Conservation (phyloP, 352 stramenopile species). For the Phytophthora pluvialis region DNA sequence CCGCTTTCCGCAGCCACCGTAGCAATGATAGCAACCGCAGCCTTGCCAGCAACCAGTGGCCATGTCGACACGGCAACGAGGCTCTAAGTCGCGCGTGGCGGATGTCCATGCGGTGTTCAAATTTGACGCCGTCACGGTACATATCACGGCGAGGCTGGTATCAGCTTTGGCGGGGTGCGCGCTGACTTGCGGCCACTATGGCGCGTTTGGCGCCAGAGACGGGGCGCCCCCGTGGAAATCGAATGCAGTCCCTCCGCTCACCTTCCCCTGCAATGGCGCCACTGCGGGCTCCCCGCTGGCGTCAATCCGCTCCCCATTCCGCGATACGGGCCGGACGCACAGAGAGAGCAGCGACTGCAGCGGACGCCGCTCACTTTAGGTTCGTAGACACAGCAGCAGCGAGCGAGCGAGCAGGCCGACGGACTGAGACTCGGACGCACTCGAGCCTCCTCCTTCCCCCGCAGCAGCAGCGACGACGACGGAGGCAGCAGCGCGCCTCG, state of each 20-base stretch:
- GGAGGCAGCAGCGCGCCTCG: conserved; percentile 8
- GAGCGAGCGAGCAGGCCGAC: conserved; percentile 12
- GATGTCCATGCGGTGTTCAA: neutral
- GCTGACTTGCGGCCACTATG: conserved; percentile 15
- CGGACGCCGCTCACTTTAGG: conserved; percentile 10
- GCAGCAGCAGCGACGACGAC: conserved; percentile 16
- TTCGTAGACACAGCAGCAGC: conserved; percentile 2
- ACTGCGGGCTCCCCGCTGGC: conserved; percentile 34
- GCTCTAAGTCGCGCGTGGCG: conserved; percentile 6
- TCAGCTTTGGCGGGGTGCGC: conserved; percentile 26
- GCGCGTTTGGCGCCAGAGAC: conserved; percentile 10
- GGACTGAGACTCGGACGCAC: neutral
- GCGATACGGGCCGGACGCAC: conserved; percentile 25
- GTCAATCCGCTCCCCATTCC: conserved; percentile 44
- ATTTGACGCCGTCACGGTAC: no score
- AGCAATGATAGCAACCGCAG: neutral
- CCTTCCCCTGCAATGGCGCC: conserved; percentile 47
- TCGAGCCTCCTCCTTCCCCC: conserved; percentile 1
- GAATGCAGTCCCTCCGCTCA: conserved; percentile 35
- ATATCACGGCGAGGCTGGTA: conserved; percentile 19
- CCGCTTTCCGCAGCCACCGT: conserved; percentile 14
- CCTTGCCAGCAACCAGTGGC: no score
- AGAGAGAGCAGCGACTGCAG: conserved; percentile 1
- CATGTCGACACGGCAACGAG: neutral
- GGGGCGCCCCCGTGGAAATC: conserved; percentile 27